These are phyloP conservation scores for Clavulina sp. DNA, from an alignment of 768 basidiomycete genomes.

Conservation along the genomic window DNA sequence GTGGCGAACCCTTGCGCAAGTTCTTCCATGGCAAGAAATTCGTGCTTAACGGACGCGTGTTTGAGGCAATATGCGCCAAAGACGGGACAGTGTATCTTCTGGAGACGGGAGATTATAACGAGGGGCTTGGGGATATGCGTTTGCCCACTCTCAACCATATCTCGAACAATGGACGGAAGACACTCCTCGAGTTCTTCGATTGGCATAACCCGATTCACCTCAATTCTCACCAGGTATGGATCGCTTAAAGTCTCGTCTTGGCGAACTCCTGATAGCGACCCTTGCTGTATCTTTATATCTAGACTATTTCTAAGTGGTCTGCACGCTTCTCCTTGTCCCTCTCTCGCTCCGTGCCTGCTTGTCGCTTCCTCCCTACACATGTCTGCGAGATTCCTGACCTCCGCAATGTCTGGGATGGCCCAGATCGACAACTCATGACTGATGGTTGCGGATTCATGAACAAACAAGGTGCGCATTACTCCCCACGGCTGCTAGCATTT, in stretches of 20 bases:
- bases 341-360: slow-evolving; percentile 46
- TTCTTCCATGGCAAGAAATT: slow-evolving; percentile 35
- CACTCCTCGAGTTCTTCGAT: slow-evolving; percentile 31
- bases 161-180: slow-evolving; percentile 9
- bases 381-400: slow-evolving; percentile 31
- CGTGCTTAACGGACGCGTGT: slow-evolving; percentile 36
- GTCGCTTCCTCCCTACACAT: slow-evolving; percentile 22
- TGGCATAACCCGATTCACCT: slow-evolving; percentile 35
- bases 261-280: background rate
- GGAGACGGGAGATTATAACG: slow-evolving; percentile 30
- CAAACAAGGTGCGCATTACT: slow-evolving; percentile 12
- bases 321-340: slow-evolving; percentile 43
- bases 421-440: slow-evolving; percentile 25
- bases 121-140: slow-evolving; percentile 17
- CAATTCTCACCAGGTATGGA: slow-evolving; percentile 36
- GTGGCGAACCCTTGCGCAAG: slow-evolving; percentile 19
- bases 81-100: slow-evolving; percentile 36
- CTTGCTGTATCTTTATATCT: background rate
- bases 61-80: slow-evolving; percentile 43
- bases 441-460: slow-evolving; percentile 38
- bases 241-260: background rate
- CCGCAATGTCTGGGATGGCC: slow-evolving; percentile 21
- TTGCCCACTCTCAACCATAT: background rate
- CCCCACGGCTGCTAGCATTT: no score
- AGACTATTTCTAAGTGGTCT: slow-evolving; percentile 49